Percentiles rank a stretch among this genome's conserved stretches.
Evolutionary conservation across 371 early-diverging fungal genomes (phyloP).

Genomic region (Lichtheimia hyalospora): DNA sequence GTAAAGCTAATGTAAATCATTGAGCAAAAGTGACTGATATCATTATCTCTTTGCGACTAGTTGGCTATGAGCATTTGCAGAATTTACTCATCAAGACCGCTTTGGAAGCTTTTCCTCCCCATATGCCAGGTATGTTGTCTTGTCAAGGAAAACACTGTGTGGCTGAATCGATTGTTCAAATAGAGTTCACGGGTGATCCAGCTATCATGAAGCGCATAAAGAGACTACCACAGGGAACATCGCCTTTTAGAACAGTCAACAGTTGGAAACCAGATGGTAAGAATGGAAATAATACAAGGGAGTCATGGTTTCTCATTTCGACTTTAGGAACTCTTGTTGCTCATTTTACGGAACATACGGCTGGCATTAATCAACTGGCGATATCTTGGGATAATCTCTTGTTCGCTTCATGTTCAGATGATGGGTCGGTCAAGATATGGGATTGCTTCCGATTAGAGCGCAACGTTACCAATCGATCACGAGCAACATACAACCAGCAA

Average conservation of each 20-base stretch:
- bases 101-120: constrained; percentile 49
- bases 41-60: constrained; percentile 7
- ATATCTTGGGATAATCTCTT: constrained; percentile 77
- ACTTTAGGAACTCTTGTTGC: constrained; percentile 69
- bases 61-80: constrained; percentile 48
- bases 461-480: constrained; percentile 80
- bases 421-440: constrained; percentile 89
- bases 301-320: background rate
- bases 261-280: constrained; percentile 53
- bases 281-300: background rate
- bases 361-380: constrained; percentile 70
- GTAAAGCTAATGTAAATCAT: background rate
- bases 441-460: constrained; percentile 81
- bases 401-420: constrained; percentile 86
- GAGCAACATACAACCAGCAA: constrained; percentile 72
- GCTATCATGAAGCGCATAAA: constrained; percentile 38
- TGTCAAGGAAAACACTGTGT: background rate
- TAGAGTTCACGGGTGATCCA: constrained; percentile 49
- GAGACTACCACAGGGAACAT: constrained; percentile 34
- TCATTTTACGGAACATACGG: constrained; percentile 84
- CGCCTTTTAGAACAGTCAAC: constrained; percentile 26
- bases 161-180: background rate
- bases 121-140: constrained; percentile 40
- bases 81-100: constrained; percentile 42
- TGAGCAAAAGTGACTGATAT: background rate